Conservation (phyloP, 371 early-diverging fungal genomes). For the Nematocida major region DNA sequence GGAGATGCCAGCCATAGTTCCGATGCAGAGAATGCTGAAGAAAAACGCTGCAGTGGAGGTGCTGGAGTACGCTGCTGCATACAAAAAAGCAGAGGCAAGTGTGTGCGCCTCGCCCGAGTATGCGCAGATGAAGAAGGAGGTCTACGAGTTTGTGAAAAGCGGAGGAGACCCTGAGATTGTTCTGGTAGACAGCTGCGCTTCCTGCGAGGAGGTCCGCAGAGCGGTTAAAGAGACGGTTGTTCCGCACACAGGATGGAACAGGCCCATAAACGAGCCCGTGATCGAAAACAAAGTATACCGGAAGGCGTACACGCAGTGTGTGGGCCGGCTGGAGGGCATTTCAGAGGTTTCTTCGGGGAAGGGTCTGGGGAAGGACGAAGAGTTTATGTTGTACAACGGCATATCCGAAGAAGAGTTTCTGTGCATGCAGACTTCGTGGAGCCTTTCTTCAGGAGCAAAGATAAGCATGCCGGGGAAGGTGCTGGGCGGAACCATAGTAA, state of each 20-base stretch:
- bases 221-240: slow-evolving; percentile 4
- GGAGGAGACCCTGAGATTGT: slow-evolving; percentile 21
- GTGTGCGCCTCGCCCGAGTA: neutral
- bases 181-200: neutral
- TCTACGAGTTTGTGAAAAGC: slow-evolving; percentile 16
- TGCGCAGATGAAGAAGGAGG: slow-evolving; percentile 12
- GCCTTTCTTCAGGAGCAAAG: slow-evolving; percentile 14
- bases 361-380: neutral
- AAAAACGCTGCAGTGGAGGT: neutral
- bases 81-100: neutral
- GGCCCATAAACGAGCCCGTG: neutral
- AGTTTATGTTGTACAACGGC: slow-evolving; percentile 2
- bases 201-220: neutral
- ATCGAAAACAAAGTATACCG: slow-evolving; percentile 10
- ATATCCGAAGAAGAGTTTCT: slow-evolving; percentile 24
- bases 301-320: slow-evolving; percentile 22
- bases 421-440: slow-evolving; percentile 17
- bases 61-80: neutral
- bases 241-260: slow-evolving; percentile 4
- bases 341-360: neutral
- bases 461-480: slow-evolving; percentile 7
- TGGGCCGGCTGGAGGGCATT: neutral
- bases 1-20: neutral
- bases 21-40: slow-evolving; percentile 1
- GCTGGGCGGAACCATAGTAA: neutral